Evolutionary conservation across 148 eudicot genomes (phyloP), one percentile per base, ranked within the genome.

Genomic region (Rheum nobile): DNA sequence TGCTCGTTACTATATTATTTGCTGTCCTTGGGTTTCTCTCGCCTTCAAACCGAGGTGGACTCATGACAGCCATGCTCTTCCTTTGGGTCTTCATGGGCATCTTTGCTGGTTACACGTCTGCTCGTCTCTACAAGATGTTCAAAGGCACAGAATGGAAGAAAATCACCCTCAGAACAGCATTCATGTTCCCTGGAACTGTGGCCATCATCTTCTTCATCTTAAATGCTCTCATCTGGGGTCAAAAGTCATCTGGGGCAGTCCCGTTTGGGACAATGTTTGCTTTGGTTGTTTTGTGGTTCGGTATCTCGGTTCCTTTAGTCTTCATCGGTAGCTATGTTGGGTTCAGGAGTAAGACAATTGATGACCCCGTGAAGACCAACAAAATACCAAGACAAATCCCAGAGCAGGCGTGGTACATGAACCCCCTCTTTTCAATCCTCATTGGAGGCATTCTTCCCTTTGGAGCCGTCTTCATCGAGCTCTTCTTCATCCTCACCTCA

Each of bases 51-150:
- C 84, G 86, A 41, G 86, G 86, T 67, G 84, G 86, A 32, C 86
- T 83, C 47, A 83, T 83, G 86, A 83, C 86, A 8, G 84, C 82
- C 48, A 83, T 83, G 86, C 82, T 83, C 80, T 83, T 83, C 68
- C 80, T 83, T 35, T 83, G 83, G 83, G 86, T 83, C 74, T 83
- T 83, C 82, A 83, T 83, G 86, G 86, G 86, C 63, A 73, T 83
- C 42, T 81, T 83, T 74, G 86, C 86, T 5, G 86, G 86, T 63
- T 83, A 83, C 71, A 81, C 86, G 21, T 81, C 86, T 70, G 75
- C 86, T 13, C 79, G 84, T 29, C 79, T 83, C 8, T 83, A 81
- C 76, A 83, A 83, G 69, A 78, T 83, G 80, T 83, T 81, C 34
- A 81, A 83, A 77, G 86, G 86, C 57, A 83, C 86, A 22, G 86